Evolutionary conservation across 495 filamentous ascomycete genomes (phyloP).

Genomic region (Penicillium manginii): DNA sequence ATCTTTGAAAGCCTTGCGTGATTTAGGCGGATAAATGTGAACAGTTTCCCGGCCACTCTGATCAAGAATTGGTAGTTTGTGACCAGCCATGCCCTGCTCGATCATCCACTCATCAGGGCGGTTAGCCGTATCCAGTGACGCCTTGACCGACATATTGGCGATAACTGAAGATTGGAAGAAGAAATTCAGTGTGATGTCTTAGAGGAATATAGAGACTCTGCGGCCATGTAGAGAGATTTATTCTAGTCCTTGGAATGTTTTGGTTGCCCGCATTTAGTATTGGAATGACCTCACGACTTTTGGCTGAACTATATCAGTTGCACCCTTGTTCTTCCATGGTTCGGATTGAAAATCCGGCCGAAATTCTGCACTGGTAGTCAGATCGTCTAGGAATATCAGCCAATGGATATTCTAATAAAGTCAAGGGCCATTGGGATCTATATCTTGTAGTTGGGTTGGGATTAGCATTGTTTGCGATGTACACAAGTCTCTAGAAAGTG

Average conservation of each 20-base stretch:
- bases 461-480: no score
- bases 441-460: no score
- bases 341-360: not conserved
- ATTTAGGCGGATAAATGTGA: conserved; percentile 23
- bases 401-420: no score
- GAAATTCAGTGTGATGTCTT: not conserved
- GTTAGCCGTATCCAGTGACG: conserved; percentile 18
- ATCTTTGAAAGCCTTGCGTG: conserved; percentile 34
- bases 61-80: conserved; percentile 52
- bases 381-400: not conserved
- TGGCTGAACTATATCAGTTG: not conserved
- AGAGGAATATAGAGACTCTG: not conserved
- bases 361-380: not conserved
- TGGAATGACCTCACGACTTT: not conserved
- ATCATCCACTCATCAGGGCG: conserved; percentile 57
- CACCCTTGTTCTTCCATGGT: not conserved
- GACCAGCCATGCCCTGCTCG: conserved; percentile 53
- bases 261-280: conserved; percentile 5
- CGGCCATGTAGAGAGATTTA: no score
- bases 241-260: not conserved
- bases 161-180: not conserved
- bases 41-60: conserved; percentile 39
- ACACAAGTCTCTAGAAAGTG: no score
- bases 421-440: no score
- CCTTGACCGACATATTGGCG: not conserved